A percentile compares a stretch with the other conserved stretches of the same genome.
Conservation (phyloP, 106 monocot species). For the Amphibolis antarctica region DNA sequence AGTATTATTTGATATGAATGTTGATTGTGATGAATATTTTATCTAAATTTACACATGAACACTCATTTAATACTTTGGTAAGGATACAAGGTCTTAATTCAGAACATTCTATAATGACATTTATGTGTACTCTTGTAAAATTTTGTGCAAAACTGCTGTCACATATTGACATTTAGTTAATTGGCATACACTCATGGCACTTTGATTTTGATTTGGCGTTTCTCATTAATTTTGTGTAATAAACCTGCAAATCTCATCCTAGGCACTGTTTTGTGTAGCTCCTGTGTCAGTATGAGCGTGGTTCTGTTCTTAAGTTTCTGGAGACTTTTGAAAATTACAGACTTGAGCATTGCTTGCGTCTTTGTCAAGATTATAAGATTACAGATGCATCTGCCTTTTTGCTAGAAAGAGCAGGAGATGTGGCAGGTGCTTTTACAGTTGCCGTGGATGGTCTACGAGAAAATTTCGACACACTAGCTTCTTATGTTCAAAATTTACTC, state of each 20-base stretch:
- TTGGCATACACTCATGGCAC: neutral
- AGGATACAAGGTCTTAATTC: no score
- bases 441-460: slow-evolving; percentile 41
- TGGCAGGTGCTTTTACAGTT: slow-evolving; percentile 59
- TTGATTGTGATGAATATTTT: no score
- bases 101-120: no score
- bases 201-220: no score
- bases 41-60: no score
- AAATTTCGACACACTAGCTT: slow-evolving; percentile 56
- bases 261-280: slow-evolving; percentile 41
- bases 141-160: neutral
- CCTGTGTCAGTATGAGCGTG: slow-evolving; percentile 74
- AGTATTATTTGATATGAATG: no score
- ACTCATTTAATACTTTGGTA: no score
- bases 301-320: slow-evolving; percentile 78
- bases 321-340: slow-evolving; percentile 89
- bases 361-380: slow-evolving; percentile 73
- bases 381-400: slow-evolving; percentile 97
- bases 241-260: neutral
- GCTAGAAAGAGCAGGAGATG: slow-evolving; percentile 91
- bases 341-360: slow-evolving; percentile 66
- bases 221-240: neutral
- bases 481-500: slow-evolving; percentile 35
- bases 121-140: no score
- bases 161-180: neutral